A percentile compares a stretch with the other conserved stretches of the same genome.
These are phyloP conservation scores for Biancaea sappan DNA, from an alignment of 306 rosid species.

Conservation along the genomic window DNA sequence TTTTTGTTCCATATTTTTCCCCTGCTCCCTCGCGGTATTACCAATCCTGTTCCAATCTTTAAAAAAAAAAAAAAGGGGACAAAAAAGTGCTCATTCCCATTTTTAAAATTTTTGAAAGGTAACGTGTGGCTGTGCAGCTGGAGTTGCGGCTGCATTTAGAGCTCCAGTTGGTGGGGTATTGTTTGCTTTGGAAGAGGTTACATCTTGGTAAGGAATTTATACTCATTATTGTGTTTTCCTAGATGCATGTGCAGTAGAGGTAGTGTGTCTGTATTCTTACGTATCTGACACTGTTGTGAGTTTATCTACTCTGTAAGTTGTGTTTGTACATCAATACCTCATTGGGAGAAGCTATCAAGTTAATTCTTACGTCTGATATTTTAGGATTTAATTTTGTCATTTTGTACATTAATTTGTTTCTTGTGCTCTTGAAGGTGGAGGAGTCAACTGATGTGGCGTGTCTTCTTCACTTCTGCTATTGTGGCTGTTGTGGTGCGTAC, in stretches of 20 bases:
- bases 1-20: slow-evolving; percentile 9
- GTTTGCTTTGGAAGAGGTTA: slow-evolving; percentile 98
- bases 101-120: slow-evolving; percentile 57
- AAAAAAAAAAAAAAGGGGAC: background rate
- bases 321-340: background rate
- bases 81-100: slow-evolving; percentile 16
- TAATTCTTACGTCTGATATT: background rate
- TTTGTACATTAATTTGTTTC: background rate
- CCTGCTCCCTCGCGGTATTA: background rate
- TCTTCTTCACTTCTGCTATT: slow-evolving; percentile 92
- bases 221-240: slow-evolving; percentile 20
- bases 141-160: slow-evolving; percentile 99
- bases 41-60: background rate
- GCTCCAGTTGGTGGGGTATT: slow-evolving; percentile 99
- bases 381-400: background rate
- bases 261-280: background rate
- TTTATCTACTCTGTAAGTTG: background rate
- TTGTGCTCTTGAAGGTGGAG: slow-evolving; percentile 30
- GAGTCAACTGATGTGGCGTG: slow-evolving; percentile 96
- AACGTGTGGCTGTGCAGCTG: slow-evolving; percentile 99
- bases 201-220: slow-evolving; percentile 75
- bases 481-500: slow-evolving; percentile 97
- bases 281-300: background rate
- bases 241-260: slow-evolving; percentile 60
- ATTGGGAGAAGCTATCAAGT: background rate